Conservation (phyloP, 495 filamentous ascomycete species). For the Melanomma pulvis-pyrius region DNA sequence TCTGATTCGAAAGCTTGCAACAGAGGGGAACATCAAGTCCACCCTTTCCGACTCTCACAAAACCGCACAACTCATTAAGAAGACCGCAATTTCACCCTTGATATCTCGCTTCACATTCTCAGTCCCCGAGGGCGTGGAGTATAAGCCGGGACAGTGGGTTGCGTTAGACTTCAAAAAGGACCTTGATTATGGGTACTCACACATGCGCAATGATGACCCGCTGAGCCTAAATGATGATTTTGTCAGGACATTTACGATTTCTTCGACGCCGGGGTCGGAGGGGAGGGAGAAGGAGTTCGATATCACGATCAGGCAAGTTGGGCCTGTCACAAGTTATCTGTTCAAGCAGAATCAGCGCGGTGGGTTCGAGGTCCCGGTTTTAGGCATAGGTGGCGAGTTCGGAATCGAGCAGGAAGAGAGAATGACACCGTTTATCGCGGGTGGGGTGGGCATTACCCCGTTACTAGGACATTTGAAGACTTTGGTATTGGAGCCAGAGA, state of each 20-base stretch:
- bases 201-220: conserved; percentile 81
- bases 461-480: conserved; percentile 64
- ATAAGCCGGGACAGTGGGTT: conserved; percentile 73
- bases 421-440: conserved; percentile 63
- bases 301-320: conserved; percentile 69
- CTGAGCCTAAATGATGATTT: conserved; percentile 80
- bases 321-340: conserved; percentile 66
- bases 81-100: conserved; percentile 62
- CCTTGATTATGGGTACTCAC: conserved; percentile 70
- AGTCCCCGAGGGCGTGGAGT: conserved; percentile 49
- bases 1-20: conserved; percentile 56
- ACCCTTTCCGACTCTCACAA: conserved; percentile 29
- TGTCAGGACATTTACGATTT: conserved; percentile 78
- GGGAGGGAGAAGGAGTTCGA: conserved; percentile 60
- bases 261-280: conserved; percentile 52
- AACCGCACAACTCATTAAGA: conserved; percentile 57
- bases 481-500: conserved; percentile 46
- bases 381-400: conserved; percentile 75
- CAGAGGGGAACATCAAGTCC: conserved; percentile 49
- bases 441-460: conserved; percentile 81
- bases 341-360: conserved; percentile 58
- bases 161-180: conserved; percentile 70
- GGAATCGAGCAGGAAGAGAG: conserved; percentile 50
- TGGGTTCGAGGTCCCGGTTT: conserved; percentile 64
- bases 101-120: conserved; percentile 64